Evolutionary conservation across 257 asterid genomes (phyloP).

Genomic region (Jacaranda copaia): DNA sequence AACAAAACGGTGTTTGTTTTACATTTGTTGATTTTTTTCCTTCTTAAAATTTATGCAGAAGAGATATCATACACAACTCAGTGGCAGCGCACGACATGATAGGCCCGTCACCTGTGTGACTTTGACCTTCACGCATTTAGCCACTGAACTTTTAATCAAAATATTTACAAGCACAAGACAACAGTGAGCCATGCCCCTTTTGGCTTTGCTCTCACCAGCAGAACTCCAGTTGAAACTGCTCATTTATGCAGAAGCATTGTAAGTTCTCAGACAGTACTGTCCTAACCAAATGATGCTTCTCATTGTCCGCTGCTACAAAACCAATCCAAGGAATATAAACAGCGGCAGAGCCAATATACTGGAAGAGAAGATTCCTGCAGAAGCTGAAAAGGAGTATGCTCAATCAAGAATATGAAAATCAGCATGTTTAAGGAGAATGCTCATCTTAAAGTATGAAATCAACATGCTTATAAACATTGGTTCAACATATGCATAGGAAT

Average conservation of each 20-base stretch:
- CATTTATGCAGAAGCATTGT: conserved; percentile 1
- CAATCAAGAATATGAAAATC: background rate
- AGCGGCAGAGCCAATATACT: conserved; percentile 50
- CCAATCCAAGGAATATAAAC: conserved; percentile 43
- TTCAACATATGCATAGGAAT: background rate
- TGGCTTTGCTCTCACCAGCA: conserved; percentile 61
- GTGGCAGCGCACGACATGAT: conserved; percentile 39
- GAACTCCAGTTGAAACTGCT: conserved; percentile 39
- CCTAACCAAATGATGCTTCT: conserved; percentile 29
- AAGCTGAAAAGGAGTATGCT: conserved; percentile 59
- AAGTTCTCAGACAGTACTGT: conserved; percentile 1
- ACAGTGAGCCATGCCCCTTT: conserved; percentile 51
- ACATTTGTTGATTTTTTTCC: conserved; percentile 56
- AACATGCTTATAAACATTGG: background rate
- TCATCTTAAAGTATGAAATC: background rate
- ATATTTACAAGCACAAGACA: conserved; percentile 72
- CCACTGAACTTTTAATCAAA: conserved; percentile 50
- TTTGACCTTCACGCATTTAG: conserved; percentile 79
- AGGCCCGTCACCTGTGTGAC: conserved; percentile 94
- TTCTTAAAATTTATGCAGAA: conserved; percentile 51
- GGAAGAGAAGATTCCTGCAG: conserved; percentile 51
- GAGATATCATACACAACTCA: conserved; percentile 60
- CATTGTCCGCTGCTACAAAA: conserved; percentile 46
- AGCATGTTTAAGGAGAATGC: background rate
- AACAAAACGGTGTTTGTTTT: conserved; percentile 48